Percentiles rank a stretch among this genome's conserved stretches.
Evolutionary conservation across 1,284 basidiomycete genomes (phyloP).

Genomic region (Volvariella surrecta): DNA sequence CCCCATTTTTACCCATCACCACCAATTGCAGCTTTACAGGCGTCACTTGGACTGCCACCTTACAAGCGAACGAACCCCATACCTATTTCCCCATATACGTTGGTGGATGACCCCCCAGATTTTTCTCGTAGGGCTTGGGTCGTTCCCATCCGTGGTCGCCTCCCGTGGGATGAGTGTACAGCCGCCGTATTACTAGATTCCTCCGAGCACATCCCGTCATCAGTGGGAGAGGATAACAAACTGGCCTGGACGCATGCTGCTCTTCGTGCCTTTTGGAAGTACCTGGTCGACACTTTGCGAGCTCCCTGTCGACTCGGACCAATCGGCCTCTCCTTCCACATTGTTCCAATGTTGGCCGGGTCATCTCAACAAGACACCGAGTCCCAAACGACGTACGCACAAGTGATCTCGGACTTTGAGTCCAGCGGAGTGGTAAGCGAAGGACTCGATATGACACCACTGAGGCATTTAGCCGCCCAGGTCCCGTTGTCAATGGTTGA

Average conservation of each 20-base stretch:
- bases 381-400: too few relatives aligned
- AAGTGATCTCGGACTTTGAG: too few relatives aligned
- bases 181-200: constrained; percentile 30
- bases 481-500: constrained; percentile 28
- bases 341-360: constrained; percentile 13
- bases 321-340: constrained; percentile 45
- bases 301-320: constrained; percentile 32
- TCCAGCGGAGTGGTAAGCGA: too few relatives aligned
- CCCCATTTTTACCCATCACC: constrained; percentile 28
- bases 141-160: constrained; percentile 48
- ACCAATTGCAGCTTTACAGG: constrained; percentile 11
- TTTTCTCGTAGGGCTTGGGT: constrained; percentile 48
- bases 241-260: constrained; percentile 45
- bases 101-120: constrained; percentile 10
- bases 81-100: constrained; percentile 34
- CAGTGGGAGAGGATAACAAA: constrained; percentile 11
- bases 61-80: constrained; percentile 24
- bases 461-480: constrained; percentile 7
- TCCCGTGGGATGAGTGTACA: constrained; percentile 43
- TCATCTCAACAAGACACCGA: too few relatives aligned
- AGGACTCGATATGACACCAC: too few relatives aligned
- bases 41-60: constrained; percentile 14
- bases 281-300: constrained; percentile 32
- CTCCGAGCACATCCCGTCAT: constrained; percentile 12
- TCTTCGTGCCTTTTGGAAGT: constrained; percentile 43